These are phyloP conservation scores for Penicillium mononematosum DNA, from an alignment of 495 filamentous ascomycete genomes.

Conservation along the genomic window DNA sequence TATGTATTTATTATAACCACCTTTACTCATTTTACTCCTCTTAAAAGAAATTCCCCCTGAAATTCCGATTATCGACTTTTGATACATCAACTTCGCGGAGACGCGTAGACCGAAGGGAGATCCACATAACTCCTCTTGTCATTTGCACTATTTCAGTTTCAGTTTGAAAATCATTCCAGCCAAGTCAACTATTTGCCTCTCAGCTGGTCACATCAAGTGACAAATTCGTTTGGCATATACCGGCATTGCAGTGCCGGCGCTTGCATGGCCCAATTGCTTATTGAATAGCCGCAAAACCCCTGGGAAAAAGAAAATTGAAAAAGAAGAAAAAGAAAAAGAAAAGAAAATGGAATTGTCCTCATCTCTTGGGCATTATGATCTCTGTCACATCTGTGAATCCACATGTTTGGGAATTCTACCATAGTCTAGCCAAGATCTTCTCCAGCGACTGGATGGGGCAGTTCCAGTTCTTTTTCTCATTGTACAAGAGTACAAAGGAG, in stretches of 20 bases:
- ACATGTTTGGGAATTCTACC: background rate
- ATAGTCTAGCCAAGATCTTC: slow-evolving; percentile 1
- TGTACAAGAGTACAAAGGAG: background rate
- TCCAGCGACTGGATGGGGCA: slow-evolving; percentile 10
- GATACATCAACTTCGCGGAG: slow-evolving; percentile 9
- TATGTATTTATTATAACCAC: background rate
- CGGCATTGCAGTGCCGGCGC: slow-evolving; percentile 5
- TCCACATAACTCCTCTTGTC: background rate
- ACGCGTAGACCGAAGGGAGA: background rate
- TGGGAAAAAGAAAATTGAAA: background rate
- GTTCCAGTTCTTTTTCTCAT: slow-evolving; percentile 1
- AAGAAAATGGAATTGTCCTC: slow-evolving; percentile 9
- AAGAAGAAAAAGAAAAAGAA: background rate
- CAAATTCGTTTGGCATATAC: slow-evolving; percentile 5
- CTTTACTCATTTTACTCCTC: too few relatives aligned
- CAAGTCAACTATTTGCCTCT: too few relatives aligned
- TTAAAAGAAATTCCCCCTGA: background rate
- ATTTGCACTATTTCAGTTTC: background rate
- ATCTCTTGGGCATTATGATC: background rate
- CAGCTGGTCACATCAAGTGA: slow-evolving; percentile 1
- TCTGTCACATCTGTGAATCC: slow-evolving; percentile 12
- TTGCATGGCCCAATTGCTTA: slow-evolving; percentile 11
- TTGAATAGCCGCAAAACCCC: slow-evolving; percentile 9
- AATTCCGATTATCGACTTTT: background rate
- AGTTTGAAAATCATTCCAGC: background rate